Base-by-base conservation (phyloP, 2,329 filamentous ascomycete genomes). In the Penicillium capsulatum region DNA sequence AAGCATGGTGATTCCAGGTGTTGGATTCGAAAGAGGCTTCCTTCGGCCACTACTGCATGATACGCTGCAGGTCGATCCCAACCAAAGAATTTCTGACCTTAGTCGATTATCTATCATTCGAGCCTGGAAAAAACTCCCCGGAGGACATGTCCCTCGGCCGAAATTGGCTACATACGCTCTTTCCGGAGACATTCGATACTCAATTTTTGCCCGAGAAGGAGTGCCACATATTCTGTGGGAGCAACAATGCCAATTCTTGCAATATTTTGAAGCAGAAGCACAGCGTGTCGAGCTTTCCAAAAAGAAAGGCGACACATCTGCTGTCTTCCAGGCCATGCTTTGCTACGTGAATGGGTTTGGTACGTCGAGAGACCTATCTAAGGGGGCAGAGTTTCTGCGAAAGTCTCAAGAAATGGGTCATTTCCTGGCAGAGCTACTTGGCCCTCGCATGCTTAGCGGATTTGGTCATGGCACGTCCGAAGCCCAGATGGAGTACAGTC, bases 321-420 rank as follows among this genome's bases (percentile, higher is more conserved):
- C 26, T 9, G 35, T 32, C 7, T 45, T 45, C 13, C 42, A 45
- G 17, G 36, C 42, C 1, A 42, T 42, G 42, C 36, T 45, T 10
- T 45, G 42, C 28, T 38, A 45, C 33, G 16, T 39, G 10, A 45
- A 45, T 35, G 35, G 27, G n/a, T 45, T 45, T 38, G 43, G 43
- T 14, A 36, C 43, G 14, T 39, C 43, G 6, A 20, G 33, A 26
- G 26, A 42, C 22, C 13, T 42, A n/a, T 5, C 11, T 1, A 45
- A 45, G 22, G 43, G 38, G 7, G 13, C 31, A 11, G 3, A 14
- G 7, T 45, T 34, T 32, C 38, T 45, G 14, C 28, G 17, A n/a
- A 39, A 28, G 17, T 35, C 43, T 26, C 28, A 45, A 8, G 32
- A 34, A 15, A 15, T 14, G 4, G 34, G 39, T 3, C 31, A 42